A percentile compares a stretch with the other conserved stretches of the same genome.
phyloP scores from a whole-genome alignment of 108 stramenopile genomes.

The Pelagomonas calceolata region DNA sequence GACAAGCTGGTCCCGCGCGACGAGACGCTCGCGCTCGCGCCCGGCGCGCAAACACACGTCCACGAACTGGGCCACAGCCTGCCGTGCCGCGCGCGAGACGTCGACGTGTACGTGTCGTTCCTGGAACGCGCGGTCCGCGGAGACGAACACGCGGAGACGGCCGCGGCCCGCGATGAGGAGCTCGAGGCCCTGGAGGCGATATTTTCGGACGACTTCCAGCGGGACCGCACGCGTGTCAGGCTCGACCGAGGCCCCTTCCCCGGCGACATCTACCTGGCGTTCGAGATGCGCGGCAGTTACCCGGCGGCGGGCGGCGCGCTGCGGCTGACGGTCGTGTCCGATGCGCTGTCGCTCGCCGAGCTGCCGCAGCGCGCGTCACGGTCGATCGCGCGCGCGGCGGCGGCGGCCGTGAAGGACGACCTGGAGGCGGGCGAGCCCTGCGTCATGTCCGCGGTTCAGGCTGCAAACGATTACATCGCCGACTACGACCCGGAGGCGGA shows the following conservation, averaged over 20 bases:
- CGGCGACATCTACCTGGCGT: not conserved
- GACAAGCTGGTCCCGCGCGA: slow-evolving; percentile 2
- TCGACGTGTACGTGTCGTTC: slow-evolving; percentile 4
- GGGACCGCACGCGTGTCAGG: not conserved
- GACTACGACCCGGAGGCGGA: not conserved
- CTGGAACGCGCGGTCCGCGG: not conserved
- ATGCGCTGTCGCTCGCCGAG: not conserved
- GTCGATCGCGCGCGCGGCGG: not conserved
- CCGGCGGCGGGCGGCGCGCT: slow-evolving; percentile 1
- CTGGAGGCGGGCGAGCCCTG: slow-evolving; percentile 10
- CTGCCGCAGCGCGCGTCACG: not conserved
- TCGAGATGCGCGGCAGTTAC: not conserved
- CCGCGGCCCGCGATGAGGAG: slow-evolving; percentile 10
- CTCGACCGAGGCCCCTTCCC: not conserved
- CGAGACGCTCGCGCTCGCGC: not conserved
- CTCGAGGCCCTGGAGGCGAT: slow-evolving; percentile 12
- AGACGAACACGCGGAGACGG: not conserved
- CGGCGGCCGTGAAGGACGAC: not conserved
- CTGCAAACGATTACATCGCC: not conserved
- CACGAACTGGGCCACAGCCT: slow-evolving; percentile 16
- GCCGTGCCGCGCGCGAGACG: not conserved
- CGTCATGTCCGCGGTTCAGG: not conserved
- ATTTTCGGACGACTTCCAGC: slow-evolving; percentile 2
- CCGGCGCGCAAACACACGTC: not conserved
- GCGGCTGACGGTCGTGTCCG: not conserved